Evolutionary conservation across 2,329 filamentous ascomycete species (phyloP), one percentile per base, ranked within the genome.

Genomic region (Metarhizium brunneum): DNA sequence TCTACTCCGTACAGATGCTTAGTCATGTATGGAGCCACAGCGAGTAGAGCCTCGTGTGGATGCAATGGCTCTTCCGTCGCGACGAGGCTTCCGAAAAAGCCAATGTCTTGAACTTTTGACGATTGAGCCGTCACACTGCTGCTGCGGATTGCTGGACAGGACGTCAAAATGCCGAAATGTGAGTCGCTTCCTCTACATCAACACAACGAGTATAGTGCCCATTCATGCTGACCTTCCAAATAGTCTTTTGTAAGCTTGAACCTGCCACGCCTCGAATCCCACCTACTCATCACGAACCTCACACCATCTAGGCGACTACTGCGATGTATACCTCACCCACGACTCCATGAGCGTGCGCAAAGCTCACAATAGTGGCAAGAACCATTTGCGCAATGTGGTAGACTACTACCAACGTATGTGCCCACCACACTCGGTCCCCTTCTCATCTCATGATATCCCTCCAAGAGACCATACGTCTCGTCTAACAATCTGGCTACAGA

Each of bases 291-390:
- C 40, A 16, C 53, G 32, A 40, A 32, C 58, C 62, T 66, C 53
- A 66, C 58, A 18, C 13, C 25, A 25, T 5, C 53, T 45, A 75
- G 73, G 92, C 81, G 94, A 99, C 73, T 99, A 99, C 76, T 99
- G 94, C 83, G 94, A 99, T 87, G 94, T 99, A 73, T 99, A 99
- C 82, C 88, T 99, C 65, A 99, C 94, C 63, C 94, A 99, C 82
- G 94, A 99, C 81, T 96, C 91, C 49, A 97, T 97, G 92, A 96
- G 91, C 75, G 94, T 99, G 74, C 92, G 94, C 66, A 97, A 97
- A 78, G 94, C 94, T 52, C 94, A 99, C 75, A 99, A 99, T 79
- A 88, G 85, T 70, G 94, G 94, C 60, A 85, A 92, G 66, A 99
- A 99, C 76, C 94, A 99, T 70, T 77, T 99, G 60, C 89, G 94